Evolutionary conservation across 495 filamentous ascomycete genomes (phyloP), one percentile per base, ranked within the genome.

Genomic region (Aspergillus olivimuriae): DNA sequence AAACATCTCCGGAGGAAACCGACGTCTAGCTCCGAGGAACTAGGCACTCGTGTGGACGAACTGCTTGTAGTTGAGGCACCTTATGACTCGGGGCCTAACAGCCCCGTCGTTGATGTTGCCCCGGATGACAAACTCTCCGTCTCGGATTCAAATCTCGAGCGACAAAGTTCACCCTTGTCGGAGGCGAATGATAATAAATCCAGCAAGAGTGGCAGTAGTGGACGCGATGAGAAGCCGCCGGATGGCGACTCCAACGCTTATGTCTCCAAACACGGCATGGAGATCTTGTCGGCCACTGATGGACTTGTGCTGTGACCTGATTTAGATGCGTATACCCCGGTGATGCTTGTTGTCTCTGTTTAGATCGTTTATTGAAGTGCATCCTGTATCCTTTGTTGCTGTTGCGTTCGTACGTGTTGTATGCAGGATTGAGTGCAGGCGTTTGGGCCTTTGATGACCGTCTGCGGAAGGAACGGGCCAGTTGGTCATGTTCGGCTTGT

Each of bases 41-140:
- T 40, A 12, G 46, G 51, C 3, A 39, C 34, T 30, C 45, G 35
- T 3, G 31, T 47, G 5, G 72, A 71, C 22, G 71, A 72, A 17
- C 18, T 77, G 8, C 62, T 79, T 1, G 69, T 79, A 23, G 69
- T 79, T 8, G 58, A 73, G 47, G 73, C 74, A 8, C 75, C 72
- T n/a, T 50, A 57, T 7, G 73, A 77, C 34, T 76, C 72, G 9
- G 61, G 61, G n/a, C 70, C 75, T 5, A 62, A 69, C 23, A 76
- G 73, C 42, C 75, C 75, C 2, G 61, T 50, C 3, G 60, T 56
- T 6, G 61, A 68, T 14, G 15, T 60, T 6, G 46, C 59, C 10
- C 44, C 53, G 5, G 51, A 57, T 9, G 43, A 34, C 5, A 20
- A 19, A 9, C 31, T 48, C 28, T 19, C 39, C 20, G 23, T 24